Conservation (phyloP, 305 asterid genomes). For the Withania somnifera region DNA sequence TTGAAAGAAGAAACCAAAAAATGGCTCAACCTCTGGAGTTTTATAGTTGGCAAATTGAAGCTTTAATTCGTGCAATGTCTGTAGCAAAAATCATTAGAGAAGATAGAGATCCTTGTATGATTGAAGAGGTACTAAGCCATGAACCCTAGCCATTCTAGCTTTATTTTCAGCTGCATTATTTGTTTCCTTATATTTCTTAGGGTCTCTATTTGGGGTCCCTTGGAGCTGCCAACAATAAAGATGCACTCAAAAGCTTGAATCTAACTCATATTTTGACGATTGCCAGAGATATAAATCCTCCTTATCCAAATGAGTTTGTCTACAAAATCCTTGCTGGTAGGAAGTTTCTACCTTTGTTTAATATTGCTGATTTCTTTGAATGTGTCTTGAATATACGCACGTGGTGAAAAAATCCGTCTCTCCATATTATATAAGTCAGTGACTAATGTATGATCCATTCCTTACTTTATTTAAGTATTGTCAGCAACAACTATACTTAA, state of each 20-base stretch:
- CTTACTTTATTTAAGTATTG: background rate
- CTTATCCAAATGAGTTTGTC: slow-evolving; percentile 45
- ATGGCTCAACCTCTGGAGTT: slow-evolving; percentile 27
- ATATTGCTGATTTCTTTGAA: background rate
- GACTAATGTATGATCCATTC: background rate
- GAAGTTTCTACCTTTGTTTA: background rate
- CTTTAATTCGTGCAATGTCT: slow-evolving; percentile 27
- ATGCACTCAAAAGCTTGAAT: slow-evolving; percentile 43
- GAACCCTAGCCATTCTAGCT: background rate
- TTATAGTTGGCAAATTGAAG: slow-evolving; percentile 24
- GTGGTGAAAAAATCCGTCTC: background rate
- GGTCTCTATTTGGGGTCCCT: slow-evolving; percentile 77
- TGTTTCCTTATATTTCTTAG: slow-evolving; percentile 23
- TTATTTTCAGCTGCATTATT: background rate
- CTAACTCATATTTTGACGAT: slow-evolving; percentile 62
- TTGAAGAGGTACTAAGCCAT: slow-evolving; percentile 47
- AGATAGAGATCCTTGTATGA: slow-evolving; percentile 52
- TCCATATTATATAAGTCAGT: background rate
- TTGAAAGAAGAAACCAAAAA: background rate
- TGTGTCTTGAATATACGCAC: background rate
- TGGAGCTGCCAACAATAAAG: slow-evolving; percentile 53
- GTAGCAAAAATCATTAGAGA: slow-evolving; percentile 23
- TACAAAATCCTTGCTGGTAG: slow-evolving; percentile 49
- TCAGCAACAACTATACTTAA: background rate
- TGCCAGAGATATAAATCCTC: slow-evolving; percentile 32